phyloP scores from a whole-genome alignment of 2,329 filamentous ascomycete species.

The Claviceps paspali region DNA sequence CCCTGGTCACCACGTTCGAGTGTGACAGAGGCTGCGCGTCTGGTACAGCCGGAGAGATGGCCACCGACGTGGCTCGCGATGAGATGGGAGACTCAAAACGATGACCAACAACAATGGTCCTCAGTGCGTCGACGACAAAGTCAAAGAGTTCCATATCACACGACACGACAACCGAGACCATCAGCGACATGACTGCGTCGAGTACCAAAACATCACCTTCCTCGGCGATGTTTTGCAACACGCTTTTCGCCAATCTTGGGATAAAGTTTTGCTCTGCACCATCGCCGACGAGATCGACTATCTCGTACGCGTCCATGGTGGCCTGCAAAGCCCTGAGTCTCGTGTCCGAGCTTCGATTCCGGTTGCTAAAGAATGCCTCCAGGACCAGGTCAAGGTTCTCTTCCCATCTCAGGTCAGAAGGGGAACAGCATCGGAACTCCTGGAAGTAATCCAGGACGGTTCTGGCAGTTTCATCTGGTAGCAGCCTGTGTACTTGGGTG shows the following conservation, averaged over 20 bases:
- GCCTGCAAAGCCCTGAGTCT: constrained; percentile 47
- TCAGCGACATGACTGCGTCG: constrained; percentile 47
- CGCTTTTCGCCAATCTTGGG: constrained; percentile 41
- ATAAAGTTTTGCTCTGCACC: constrained; percentile 43
- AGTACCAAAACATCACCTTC: constrained; percentile 53
- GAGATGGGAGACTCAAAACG: constrained; percentile 27
- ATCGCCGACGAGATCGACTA: constrained; percentile 42
- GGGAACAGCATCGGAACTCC: constrained; percentile 55
- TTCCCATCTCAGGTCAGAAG: constrained; percentile 55
- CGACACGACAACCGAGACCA: constrained; percentile 47
- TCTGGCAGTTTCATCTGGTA: constrained; percentile 49
- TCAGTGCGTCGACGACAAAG: constrained; percentile 37
- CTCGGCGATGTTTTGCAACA: constrained; percentile 44
- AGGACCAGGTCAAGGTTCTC: constrained; percentile 45
- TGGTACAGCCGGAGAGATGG: constrained; percentile 9
- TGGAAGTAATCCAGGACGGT: constrained; percentile 53
- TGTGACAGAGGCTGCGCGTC: constrained; percentile 29
- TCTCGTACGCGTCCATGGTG: constrained; percentile 43
- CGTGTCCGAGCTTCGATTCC: constrained; percentile 42
- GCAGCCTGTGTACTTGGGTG: constrained; percentile 40
- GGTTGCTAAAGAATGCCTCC: constrained; percentile 47
- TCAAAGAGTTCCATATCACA: constrained; percentile 44
- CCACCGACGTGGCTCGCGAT: constrained; percentile 14
- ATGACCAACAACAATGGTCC: constrained; percentile 33
- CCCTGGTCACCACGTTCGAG: constrained; percentile 55